These are phyloP conservation scores for Xylaria intraflava DNA, from an alignment of 495 filamentous ascomycete species.

Conservation along the genomic window DNA sequence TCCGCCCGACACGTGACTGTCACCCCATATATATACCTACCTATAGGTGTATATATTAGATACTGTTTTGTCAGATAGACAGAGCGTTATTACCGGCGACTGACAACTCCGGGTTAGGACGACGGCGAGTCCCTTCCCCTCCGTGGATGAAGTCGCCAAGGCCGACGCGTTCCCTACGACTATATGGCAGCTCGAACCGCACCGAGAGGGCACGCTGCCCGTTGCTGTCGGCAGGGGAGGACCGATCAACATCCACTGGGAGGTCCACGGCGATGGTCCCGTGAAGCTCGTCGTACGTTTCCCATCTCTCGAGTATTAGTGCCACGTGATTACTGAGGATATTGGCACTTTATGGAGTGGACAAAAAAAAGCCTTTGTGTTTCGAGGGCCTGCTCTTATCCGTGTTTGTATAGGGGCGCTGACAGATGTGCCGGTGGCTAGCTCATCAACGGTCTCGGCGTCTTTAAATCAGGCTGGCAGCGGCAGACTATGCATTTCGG, in stretches of 20 bases:
- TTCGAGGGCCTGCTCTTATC: background rate
- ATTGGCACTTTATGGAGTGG: too few species aligned
- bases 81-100: background rate
- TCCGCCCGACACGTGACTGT: background rate
- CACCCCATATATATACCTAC: too few species aligned
- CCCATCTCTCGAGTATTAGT: background rate
- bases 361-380: too few species aligned
- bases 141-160: constrained; percentile 32
- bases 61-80: background rate
- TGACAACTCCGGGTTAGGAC: background rate
- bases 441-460: constrained; percentile 62
- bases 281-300: constrained; percentile 61
- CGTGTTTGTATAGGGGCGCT: background rate
- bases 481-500: constrained; percentile 71
- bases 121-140: constrained; percentile 21
- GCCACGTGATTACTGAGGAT: background rate
- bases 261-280: constrained; percentile 70
- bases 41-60: background rate
- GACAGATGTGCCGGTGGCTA: constrained; percentile 11
- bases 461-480: constrained; percentile 60
- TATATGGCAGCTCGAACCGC: constrained; percentile 58
- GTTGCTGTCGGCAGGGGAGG: constrained; percentile 62
- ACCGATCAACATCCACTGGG: constrained; percentile 64
- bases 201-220: constrained; percentile 47
- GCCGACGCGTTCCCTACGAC: constrained; percentile 42